Base-by-base conservation (phyloP, 768 basidiomycete genomes). In the Clitopilus hobsonii region DNA sequence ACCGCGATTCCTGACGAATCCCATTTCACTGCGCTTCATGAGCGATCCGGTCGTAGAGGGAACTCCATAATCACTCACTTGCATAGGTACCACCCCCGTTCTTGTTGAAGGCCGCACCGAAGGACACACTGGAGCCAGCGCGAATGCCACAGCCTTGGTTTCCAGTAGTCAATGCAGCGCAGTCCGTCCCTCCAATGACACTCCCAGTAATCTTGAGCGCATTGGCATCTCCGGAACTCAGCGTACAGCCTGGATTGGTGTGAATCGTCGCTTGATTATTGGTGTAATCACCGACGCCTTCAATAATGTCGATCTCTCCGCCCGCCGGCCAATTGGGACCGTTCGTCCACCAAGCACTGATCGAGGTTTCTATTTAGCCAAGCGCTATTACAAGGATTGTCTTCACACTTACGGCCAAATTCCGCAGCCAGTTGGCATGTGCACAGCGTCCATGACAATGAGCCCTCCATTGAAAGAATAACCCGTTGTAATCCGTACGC, bases 371-470 rank as follows among this genome's bases (percentile, higher is more conserved):
- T n/a, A n/a, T 52, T 49, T 38, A 28, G 8, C 52, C 49, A 45
- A 38, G n/a, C 18, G 24, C 8, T 20, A 28, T n/a, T 23, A 45
- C 16, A 38, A 24, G 27, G 24, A 45, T n/a, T n/a, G n/a, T n/a
- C n/a, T n/a, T n/a, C n/a, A 41, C 6, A 77, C 77, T 67, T 54
- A 80, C 70, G 90, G 91, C 92, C 91, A 94, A 23, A 85, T 86
- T 30, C 86, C 93, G 69, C 93, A 95, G 13, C 93, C 94, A 0
- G 85, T 85, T 6, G 93, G 93, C 87, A 94, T 92, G 67, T 96
- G 93, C 23, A 84, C 77, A 23, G 91, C 81, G 69, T 95, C 92
- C 77, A 94, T 78, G 47, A 94, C 75, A 58, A 94, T 76, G 29
- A 97, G 74, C 6, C 83, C 82, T 13, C 80, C 88, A 28, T 80